These are phyloP conservation scores for Fusarium denticulatum DNA, from an alignment of 2,329 filamentous ascomycete genomes.

Conservation along the genomic window DNA sequence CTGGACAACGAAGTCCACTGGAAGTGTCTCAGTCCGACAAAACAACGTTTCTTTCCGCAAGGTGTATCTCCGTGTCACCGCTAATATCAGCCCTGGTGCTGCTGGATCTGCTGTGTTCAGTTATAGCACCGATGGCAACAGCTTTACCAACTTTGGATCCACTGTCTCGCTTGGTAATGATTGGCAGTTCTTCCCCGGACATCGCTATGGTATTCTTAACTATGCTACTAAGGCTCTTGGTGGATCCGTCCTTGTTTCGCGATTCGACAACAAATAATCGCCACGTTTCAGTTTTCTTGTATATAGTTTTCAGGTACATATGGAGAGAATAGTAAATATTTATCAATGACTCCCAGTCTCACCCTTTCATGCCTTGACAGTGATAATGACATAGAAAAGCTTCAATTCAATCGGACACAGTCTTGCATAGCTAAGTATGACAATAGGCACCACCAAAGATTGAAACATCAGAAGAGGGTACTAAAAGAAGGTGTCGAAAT, in stretches of 20 bases:
- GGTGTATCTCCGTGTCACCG: background rate
- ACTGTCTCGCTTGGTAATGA: background rate
- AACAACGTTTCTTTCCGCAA: conserved; percentile 6
- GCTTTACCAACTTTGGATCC: background rate
- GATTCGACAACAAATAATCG: conserved; percentile 1
- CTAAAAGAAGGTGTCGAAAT: fast-evolving
- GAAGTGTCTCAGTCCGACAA: background rate
- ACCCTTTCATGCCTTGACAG: background rate
- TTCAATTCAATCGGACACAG: background rate
- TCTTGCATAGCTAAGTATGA: background rate
- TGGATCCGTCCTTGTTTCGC: background rate
- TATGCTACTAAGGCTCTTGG: background rate
- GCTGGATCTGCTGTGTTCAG: conserved; percentile 10
- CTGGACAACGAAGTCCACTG: conserved; percentile 10
- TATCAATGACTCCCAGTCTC: fast-evolving
- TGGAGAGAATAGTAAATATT: no score
- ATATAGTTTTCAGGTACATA: background rate
- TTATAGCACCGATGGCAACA: background rate
- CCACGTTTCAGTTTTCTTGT: background rate
- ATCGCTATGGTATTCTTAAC: conserved; percentile 10
- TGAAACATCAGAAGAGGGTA: background rate
- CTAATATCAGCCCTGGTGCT: background rate
- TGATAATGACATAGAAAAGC: background rate
- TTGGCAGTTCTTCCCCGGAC: conserved; percentile 9
- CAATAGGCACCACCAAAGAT: no score